These are phyloP conservation scores for Nidularia pulvinata DNA, from an alignment of 768 basidiomycete genomes.

Conservation along the genomic window DNA sequence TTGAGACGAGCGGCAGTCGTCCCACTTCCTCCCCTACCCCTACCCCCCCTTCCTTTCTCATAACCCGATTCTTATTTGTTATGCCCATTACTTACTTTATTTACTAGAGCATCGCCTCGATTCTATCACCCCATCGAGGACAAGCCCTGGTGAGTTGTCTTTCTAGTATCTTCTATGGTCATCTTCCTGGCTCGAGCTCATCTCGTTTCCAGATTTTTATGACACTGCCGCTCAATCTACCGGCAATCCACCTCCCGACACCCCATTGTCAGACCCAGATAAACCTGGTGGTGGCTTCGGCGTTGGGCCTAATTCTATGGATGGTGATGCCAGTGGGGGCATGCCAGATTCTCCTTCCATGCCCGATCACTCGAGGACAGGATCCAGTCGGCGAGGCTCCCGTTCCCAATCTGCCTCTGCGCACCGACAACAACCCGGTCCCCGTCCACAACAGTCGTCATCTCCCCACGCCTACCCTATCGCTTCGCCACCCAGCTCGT, in stretches of 20 bases:
- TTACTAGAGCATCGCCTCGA: slow-evolving; percentile 14
- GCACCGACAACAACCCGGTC: slow-evolving; percentile 7
- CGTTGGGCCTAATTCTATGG: slow-evolving; percentile 12
- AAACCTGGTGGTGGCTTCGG: slow-evolving; percentile 6
- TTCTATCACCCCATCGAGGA: slow-evolving; percentile 4
- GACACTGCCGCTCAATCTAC: slow-evolving; percentile 13
- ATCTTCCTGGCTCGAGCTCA: slow-evolving; percentile 5
- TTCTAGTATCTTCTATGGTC: slow-evolving; percentile 17
- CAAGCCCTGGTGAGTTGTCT: slow-evolving; percentile 15
- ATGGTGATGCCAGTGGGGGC: slow-evolving; percentile 20
- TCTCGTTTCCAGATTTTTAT: slow-evolving; percentile 20
- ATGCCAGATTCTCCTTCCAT: slow-evolving; percentile 19
- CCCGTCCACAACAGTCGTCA: slow-evolving; percentile 11
- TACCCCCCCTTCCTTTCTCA: not conserved
- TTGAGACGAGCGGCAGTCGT: not conserved
- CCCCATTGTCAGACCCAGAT: slow-evolving; percentile 3
- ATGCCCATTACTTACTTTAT: slow-evolving; percentile 20
- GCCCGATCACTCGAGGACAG: slow-evolving; percentile 17
- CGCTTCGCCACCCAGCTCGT: slow-evolving; percentile 8
- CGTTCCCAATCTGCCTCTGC: slow-evolving; percentile 13
- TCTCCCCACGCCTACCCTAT: slow-evolving; percentile 2
- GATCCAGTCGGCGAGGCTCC: slow-evolving; percentile 18
- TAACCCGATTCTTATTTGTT: slow-evolving; percentile 7
- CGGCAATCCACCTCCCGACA: slow-evolving; percentile 9
- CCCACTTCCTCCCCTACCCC: not conserved